Percentiles rank a stretch among this genome's conserved stretches.
Evolutionary conservation across 78 protist genomes (phyloP).

Genomic region (Salpingoeca rosetta): DNA sequence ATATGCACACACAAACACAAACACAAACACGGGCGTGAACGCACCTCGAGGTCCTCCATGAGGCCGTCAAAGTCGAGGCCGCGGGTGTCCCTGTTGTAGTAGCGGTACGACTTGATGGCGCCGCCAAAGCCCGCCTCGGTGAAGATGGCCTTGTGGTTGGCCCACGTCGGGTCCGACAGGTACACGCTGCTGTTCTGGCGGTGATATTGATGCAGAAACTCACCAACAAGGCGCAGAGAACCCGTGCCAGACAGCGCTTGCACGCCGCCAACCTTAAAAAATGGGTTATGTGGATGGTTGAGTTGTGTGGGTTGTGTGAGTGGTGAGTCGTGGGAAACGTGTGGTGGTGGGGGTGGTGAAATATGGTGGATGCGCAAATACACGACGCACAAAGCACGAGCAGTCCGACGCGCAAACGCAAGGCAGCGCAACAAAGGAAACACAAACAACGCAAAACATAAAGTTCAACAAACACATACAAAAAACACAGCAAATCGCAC

Average conservation of each 20-base stretch:
- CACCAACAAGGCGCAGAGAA: constrained; percentile 72
- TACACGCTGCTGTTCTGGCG: constrained; percentile 33
- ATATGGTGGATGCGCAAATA: too few relatives aligned
- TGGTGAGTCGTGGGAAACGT: too few relatives aligned
- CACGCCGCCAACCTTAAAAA: constrained; percentile 37
- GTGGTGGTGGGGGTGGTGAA: too few relatives aligned
- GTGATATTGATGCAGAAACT: constrained; percentile 48
- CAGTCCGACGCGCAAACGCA: background rate
- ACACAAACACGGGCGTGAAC: too few relatives aligned
- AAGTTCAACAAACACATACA: too few relatives aligned
- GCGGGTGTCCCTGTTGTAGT: constrained; percentile 47
- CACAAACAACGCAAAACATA: constrained; percentile 12
- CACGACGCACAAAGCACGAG: background rate
- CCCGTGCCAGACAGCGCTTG: constrained; percentile 97
- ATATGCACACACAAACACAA: too few relatives aligned
- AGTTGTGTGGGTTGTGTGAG: too few relatives aligned
- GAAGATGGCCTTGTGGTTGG: constrained; percentile 66
- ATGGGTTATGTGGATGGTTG: too few relatives aligned
- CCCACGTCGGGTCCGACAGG: constrained; percentile 96
- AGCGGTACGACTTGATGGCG: constrained; percentile 60
- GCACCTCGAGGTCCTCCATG: constrained; percentile 55
- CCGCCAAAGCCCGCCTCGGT: constrained; percentile 47
- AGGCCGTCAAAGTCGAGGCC: constrained; percentile 75
- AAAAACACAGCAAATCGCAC: too few relatives aligned
- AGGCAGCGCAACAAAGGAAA: background rate